Conservation (phyloP, 257 asterid genomes). For the Agastache rugosa region DNA sequence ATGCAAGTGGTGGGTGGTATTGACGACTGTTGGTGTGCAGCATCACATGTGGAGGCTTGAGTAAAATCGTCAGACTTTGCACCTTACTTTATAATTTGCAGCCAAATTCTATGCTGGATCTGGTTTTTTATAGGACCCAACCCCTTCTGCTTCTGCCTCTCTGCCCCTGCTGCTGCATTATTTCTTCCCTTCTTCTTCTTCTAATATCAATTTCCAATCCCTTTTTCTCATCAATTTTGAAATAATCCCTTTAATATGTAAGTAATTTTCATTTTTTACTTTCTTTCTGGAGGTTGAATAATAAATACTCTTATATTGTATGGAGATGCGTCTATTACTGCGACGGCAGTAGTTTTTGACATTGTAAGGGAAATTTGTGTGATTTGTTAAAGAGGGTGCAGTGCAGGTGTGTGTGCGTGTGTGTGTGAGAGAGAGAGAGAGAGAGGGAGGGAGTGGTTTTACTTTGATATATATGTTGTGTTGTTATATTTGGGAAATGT, state of each 20-base stretch:
- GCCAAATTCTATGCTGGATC: constrained; percentile 47
- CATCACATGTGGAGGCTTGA: constrained; percentile 75
- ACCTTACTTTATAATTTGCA: constrained; percentile 49
- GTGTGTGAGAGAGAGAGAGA: neutral
- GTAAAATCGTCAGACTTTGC: constrained; percentile 54
- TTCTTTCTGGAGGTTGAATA: too few relatives aligned
- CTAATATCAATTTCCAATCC: neutral
- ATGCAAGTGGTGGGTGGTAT: constrained; percentile 42
- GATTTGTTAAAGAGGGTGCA: constrained; percentile 24
- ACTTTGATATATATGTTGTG: neutral
- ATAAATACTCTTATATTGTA: neutral
- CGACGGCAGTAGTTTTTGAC: constrained; percentile 36
- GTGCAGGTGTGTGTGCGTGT: too few relatives aligned
- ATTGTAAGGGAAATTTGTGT: constrained; percentile 29
- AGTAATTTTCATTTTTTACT: too few relatives aligned
- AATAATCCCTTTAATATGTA: too few relatives aligned
- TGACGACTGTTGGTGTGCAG: constrained; percentile 61
- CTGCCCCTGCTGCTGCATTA: constrained; percentile 7
- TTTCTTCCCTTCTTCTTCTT: neutral
- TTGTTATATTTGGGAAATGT: constrained; percentile 36
- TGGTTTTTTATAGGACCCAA: constrained; percentile 44
- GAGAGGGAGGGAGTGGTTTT: neutral
- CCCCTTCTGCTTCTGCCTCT: constrained; percentile 38
- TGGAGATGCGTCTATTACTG: constrained; percentile 43
- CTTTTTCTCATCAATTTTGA: neutral